phyloP scores from a whole-genome alignment of 2,329 filamentous ascomycete species.

The Calonectria fujianensis region DNA sequence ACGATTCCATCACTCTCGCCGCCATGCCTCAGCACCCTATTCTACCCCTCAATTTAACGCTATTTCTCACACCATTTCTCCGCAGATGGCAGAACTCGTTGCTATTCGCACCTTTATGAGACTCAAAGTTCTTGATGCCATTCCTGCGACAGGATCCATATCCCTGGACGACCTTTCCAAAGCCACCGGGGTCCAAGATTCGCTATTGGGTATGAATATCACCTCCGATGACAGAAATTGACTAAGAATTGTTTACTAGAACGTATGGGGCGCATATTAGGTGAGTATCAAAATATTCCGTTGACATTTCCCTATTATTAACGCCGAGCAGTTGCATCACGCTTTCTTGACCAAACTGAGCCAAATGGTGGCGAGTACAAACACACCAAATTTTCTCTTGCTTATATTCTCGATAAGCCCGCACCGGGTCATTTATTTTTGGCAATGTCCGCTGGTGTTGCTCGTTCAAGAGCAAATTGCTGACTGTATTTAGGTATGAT shows the following conservation, averaged over 20 bases:
- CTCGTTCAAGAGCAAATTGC: too few species aligned
- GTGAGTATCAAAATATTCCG: slow-evolving; percentile 30
- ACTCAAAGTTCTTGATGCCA: slow-evolving; percentile 56
- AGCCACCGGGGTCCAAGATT: slow-evolving; percentile 55
- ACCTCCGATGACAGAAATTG: not conserved
- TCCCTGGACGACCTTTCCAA: slow-evolving; percentile 54
- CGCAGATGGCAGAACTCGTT: slow-evolving; percentile 57
- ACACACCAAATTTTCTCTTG: slow-evolving; percentile 57
- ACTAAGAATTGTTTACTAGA: slow-evolving; percentile 43
- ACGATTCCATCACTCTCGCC: not conserved
- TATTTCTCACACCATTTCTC: slow-evolving; percentile 17
- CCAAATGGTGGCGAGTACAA: slow-evolving; percentile 55
- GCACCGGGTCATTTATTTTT: slow-evolving; percentile 57
- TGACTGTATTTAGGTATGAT: slow-evolving; percentile 53
- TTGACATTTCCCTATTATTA: not conserved
- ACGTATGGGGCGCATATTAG: slow-evolving; percentile 54
- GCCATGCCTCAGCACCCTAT: not conserved
- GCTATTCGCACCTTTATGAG: slow-evolving; percentile 57
- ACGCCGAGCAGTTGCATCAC: slow-evolving; percentile 50
- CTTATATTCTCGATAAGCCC: slow-evolving; percentile 55
- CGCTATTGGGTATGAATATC: slow-evolving; percentile 51
- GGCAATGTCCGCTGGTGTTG: slow-evolving; percentile 49
- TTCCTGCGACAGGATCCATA: slow-evolving; percentile 53
- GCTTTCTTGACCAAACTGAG: slow-evolving; percentile 56
- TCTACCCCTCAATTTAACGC: not conserved